Evolutionary conservation across 192 early-diverging fungal genomes (phyloP).

Genomic region (Coemansia sp.): DNA sequence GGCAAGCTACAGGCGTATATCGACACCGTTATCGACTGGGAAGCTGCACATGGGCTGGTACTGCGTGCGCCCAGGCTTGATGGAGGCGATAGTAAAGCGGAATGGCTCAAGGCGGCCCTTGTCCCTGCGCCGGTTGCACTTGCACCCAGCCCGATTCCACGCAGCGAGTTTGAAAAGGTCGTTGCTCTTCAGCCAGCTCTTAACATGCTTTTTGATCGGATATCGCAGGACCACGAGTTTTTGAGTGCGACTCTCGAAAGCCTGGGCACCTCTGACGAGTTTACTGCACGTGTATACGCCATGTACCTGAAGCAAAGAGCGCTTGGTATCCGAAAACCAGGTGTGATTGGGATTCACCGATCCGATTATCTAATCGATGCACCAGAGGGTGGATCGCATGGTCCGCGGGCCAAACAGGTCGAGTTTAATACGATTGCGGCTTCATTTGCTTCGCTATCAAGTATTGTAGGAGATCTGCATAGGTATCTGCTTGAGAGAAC

Average conservation of each 20-base stretch:
- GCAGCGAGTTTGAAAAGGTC: slow-evolving; percentile 68
- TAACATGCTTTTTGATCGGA: slow-evolving; percentile 76
- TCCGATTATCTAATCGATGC: slow-evolving; percentile 90
- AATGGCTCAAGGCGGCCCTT: slow-evolving; percentile 47
- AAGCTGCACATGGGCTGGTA: slow-evolving; percentile 77
- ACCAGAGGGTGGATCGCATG: slow-evolving; percentile 33
- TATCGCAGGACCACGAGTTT: slow-evolving; percentile 76
- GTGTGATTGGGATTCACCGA: slow-evolving; percentile 82
- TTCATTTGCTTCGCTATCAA: slow-evolving; percentile 84
- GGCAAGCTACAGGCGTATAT: slow-evolving; percentile 44
- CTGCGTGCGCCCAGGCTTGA: slow-evolving; percentile 60
- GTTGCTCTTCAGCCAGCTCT: slow-evolving; percentile 71
- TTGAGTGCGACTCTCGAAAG: slow-evolving; percentile 52
- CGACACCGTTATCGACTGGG: slow-evolving; percentile 76
- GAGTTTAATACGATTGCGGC: slow-evolving; percentile 96
- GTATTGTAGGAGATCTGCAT: slow-evolving; percentile 73
- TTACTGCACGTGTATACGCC: slow-evolving; percentile 68
- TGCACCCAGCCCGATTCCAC: slow-evolving; percentile 83
- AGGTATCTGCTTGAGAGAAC: slow-evolving; percentile 34
- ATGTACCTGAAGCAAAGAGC: slow-evolving; percentile 67
- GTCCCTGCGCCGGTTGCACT: slow-evolving; percentile 84
- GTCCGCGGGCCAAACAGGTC: slow-evolving; percentile 71
- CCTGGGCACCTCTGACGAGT: slow-evolving; percentile 73
- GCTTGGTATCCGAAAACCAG: slow-evolving; percentile 45
- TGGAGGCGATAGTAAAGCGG: slow-evolving; percentile 12